Base-by-base conservation (phyloP, 306 rosid species). In the Begonia loranthoides region DNA sequence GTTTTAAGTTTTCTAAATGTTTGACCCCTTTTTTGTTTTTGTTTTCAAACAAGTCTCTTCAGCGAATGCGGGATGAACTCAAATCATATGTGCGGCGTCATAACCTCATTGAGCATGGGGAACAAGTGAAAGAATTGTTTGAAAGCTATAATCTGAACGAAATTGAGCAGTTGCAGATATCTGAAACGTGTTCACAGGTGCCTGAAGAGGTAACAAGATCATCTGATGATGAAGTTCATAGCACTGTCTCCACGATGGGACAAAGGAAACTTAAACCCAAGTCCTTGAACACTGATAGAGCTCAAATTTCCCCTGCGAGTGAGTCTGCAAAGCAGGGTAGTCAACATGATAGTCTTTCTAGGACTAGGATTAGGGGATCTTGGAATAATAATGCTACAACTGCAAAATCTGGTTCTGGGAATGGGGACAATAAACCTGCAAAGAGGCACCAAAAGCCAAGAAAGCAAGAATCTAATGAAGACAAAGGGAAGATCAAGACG, bases 171-270 rank as follows among this genome's bases (percentile, higher is more conserved):
- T 4, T 76, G 50, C 89, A 70, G 73, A 74, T 71, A 47, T 79
- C 93, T 8, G 86, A 82, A 72, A 64, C 74, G 48, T 60, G 59
- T 66, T 73, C 93, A 49, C 93, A 73, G 58, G 73, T 72, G 24
- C 87, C 76, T 33, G 84, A 82, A 41, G 75, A 77, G 65, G 86
- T 74, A 52, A 65, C 75, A 43, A 70, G 73, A 47, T 82, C 93
- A 56, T 77, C 89, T 43, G 93, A 77, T 64, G 95, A 82, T 53
- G 95, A 79, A 44, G 74, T 73, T 34, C 87, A 59, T 55, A 74
- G 75, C 73, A 65, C 79, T 49, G 62, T 79, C 43, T 68, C 83
- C 14, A 50, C 76, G 13, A 58, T 66, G 57, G 77, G 55, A 45
- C 41, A 64, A 58, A 67, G 63, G 60, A 75, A 75, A 56, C 72